Evolutionary conservation across 805 yeast genomes (phyloP).

Genomic region (Wickerhamomyces bovis): DNA sequence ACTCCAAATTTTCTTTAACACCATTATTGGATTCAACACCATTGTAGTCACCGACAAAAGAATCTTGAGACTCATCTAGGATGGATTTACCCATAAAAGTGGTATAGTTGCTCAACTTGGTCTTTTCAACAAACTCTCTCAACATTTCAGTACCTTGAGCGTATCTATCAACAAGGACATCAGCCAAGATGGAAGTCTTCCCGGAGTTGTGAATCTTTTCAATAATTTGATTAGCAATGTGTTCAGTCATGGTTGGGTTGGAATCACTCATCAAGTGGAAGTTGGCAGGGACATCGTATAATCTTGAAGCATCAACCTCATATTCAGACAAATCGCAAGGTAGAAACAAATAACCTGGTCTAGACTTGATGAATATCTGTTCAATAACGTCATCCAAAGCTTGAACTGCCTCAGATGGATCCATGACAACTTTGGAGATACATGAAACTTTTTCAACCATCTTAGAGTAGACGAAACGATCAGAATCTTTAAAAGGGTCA

Average conservation of each 20-base stretch:
- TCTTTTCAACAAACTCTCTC: constrained; percentile 38
- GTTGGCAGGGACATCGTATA: constrained; percentile 28
- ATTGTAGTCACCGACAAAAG: constrained; percentile 66
- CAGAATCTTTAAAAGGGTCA: constrained; percentile 45
- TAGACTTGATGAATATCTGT: constrained; percentile 47
- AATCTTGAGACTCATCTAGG: constrained; percentile 60
- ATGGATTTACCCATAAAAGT: constrained; percentile 68
- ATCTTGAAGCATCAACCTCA: constrained; percentile 31
- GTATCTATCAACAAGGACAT: constrained; percentile 62
- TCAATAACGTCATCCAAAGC: constrained; percentile 66
- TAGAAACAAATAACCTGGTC: constrained; percentile 78
- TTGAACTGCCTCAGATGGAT: constrained; percentile 40
- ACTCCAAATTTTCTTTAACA: constrained; percentile 41
- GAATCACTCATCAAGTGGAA: constrained; percentile 17
- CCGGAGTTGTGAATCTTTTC: constrained; percentile 43
- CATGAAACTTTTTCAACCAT: constrained; percentile 56
- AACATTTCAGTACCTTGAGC: constrained; percentile 37
- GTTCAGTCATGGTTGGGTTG: constrained; percentile 24
- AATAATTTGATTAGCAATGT: constrained; percentile 41
- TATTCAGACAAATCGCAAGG: constrained; percentile 64
- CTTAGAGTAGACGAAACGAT: constrained; percentile 60
- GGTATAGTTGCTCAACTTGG: constrained; percentile 48
- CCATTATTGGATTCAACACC: constrained; percentile 51
- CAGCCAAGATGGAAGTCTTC: constrained; percentile 66
- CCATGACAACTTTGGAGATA: constrained; percentile 42